Base-by-base conservation (phyloP, 495 filamentous ascomycete species). In the Hypoxylon intermedium region DNA sequence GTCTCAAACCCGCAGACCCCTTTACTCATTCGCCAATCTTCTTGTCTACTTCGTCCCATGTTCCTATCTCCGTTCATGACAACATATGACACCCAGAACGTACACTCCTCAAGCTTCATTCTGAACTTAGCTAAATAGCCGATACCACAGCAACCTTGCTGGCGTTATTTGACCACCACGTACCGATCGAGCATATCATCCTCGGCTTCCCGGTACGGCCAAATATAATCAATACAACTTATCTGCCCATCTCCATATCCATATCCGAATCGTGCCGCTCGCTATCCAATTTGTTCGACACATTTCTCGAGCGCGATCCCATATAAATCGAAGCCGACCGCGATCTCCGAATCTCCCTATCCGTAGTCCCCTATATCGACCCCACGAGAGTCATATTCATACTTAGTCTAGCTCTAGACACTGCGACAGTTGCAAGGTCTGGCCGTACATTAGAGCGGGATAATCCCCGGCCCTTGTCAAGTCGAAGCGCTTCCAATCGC, bases 401-500 rank as follows among this genome's bases (percentile, higher is more conserved):
- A n/a, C n/a, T n/a, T n/a, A n/a, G n/a, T n/a, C n/a, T 13, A 34
- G 15, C 50, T 37, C 50, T n/a, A 41, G 9, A 42, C 15, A 37
- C 19, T 28, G 13, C 28, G 28, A 30, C 15, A 30, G 15, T 38
- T 28, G 13, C 28, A 18, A 42, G 11, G 4, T 26, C 24, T 23
- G 15, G 9, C 5, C 9, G 20, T 38, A 48, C 18, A 24, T 16
- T 33, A 11, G 15, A 57, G 41, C 12, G 41, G 46, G 56, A 60
- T 52, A 37, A 45, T 6, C 6, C 19, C 45, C 42, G 28, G 33
- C 6, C 34, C 40, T 38, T 60, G 46, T 60, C 51, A 65, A 30
- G 63, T 63, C 68, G 41, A 65, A 64, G 70, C 75, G 70, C 74
- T 77, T 76, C 68, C 60, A 60, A 60, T 71, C 70, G 77, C 77